phyloP scores from a whole-genome alignment of 257 asterid genomes.

The Nicotiana obtusifolia region DNA sequence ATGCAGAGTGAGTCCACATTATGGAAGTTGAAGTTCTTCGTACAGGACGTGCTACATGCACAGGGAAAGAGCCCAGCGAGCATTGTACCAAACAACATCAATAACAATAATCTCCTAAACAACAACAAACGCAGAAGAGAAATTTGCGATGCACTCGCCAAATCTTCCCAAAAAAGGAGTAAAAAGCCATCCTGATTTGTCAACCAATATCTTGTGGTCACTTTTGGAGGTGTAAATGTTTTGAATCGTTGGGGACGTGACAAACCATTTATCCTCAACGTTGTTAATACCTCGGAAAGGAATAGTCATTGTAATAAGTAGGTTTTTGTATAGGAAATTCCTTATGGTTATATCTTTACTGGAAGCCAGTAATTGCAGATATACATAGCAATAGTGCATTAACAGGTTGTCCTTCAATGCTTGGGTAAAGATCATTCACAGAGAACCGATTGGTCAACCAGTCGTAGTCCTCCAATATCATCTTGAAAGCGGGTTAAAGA shows the following conservation, averaged over 20 bases:
- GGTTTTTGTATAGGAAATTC: slow-evolving; percentile 9
- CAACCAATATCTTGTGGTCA: background rate
- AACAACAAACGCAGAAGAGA: slow-evolving; percentile 52
- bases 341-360: background rate
- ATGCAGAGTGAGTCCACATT: slow-evolving; percentile 73
- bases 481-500: background rate
- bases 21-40: slow-evolving; percentile 78
- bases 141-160: slow-evolving; percentile 35
- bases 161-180: slow-evolving; percentile 46
- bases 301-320: background rate
- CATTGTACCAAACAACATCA: slow-evolving; percentile 30
- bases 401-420: background rate
- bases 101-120: slow-evolving; percentile 29
- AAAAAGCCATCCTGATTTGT: slow-evolving; percentile 26
- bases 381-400: background rate
- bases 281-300: slow-evolving; percentile 4
- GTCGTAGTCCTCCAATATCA: background rate
- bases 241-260: background rate
- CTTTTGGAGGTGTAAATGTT: background rate
- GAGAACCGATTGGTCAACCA: background rate
- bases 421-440: background rate
- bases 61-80: slow-evolving; percentile 46
- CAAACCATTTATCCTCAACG: background rate
- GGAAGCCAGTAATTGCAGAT: background rate
- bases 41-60: slow-evolving; percentile 52